Evolutionary conservation across 768 basidiomycete species (phyloP), one percentile per base, ranked within the genome.

Genomic region (Pisolithus albus): DNA sequence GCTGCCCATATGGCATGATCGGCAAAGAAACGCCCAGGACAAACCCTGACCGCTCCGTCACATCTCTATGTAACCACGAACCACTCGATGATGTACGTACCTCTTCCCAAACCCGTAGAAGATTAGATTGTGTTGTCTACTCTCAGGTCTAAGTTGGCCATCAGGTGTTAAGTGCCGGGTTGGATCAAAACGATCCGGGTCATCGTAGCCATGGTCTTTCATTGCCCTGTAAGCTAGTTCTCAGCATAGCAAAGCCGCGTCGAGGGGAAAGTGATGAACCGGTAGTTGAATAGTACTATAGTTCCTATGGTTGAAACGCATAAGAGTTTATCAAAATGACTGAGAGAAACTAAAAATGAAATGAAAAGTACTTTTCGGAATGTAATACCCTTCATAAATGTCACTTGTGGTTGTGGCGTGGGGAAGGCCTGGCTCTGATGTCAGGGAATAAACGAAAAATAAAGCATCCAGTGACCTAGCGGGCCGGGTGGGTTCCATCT

Each of bases 401-500:
- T 63, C 61, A 34, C 53, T 45, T 18, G 52, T n/a, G 10, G 42
- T 56, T 1, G 56, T 53, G 26, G 30, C 34, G 9, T 30, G 43
- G 3, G 46, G 44, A 4, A 39, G 9, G 28, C 26, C n/a, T 16
- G 5, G 32, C 21, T 16, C 4, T n/a, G 13, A 36, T 15, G 13
- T 45, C n/a, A 52, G 23, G 8, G 11, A 5, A 18, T 21, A n/a
- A 24, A 24, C 24, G 11, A 40, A 7, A 7, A 15, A 8, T 7
- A 36, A 16, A 1, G 32, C 24, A 34, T 26, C n/a, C 10, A 7
- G 15, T 18, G 23, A 56, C 57, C 51, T 36, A 58, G 37, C 15
- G 54, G 57, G 37, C 13, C 40, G 26, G 50, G 23, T 0, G 56
- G 54, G 13, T 41, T 51, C 66, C 60, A 66, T 49, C 65, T 55